Conservation (phyloP, 768 basidiomycete species). For the Epithele typhae region DNA sequence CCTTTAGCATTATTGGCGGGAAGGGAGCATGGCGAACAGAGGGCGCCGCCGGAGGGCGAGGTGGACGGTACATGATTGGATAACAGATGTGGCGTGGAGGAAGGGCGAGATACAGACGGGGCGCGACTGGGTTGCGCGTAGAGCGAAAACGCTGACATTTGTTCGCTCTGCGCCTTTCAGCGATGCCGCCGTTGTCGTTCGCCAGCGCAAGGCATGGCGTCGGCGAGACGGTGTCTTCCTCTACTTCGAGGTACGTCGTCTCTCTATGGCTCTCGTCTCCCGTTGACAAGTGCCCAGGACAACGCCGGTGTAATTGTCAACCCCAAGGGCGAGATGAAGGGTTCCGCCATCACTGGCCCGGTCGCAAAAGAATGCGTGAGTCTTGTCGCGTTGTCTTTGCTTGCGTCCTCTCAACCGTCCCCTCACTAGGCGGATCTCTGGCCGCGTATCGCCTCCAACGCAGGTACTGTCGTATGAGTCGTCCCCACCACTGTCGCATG, state of each 20-base stretch:
- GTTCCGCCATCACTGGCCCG: conserved; percentile 92
- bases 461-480: conserved; percentile 91
- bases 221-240: conserved; percentile 98
- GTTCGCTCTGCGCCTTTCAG: conserved; percentile 34
- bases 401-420: background rate
- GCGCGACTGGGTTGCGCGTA: too few relatives aligned
- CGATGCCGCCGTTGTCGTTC: conserved; percentile 95
- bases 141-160: background rate
- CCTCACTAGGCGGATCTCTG: conserved; percentile 81
- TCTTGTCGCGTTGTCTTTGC: conserved; percentile 17
- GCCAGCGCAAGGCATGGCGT: conserved; percentile 98
- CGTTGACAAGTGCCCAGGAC: conserved; percentile 44
- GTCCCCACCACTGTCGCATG: conserved; percentile 17
- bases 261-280: too few relatives aligned
- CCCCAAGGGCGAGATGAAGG: conserved; percentile 99
- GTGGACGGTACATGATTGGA: background rate
- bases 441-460: conserved; percentile 99
- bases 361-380: conserved; percentile 99
- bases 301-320: conserved; percentile 98
- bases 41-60: too few relatives aligned
- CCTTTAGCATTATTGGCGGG: background rate
- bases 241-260: conserved; percentile 78
- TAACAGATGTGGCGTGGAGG: background rate
- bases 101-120: background rate
- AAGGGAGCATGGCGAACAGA: background rate